These are phyloP conservation scores for Chytriomyces sp. DNA, from an alignment of 192 early-diverging fungal species.

Conservation along the genomic window DNA sequence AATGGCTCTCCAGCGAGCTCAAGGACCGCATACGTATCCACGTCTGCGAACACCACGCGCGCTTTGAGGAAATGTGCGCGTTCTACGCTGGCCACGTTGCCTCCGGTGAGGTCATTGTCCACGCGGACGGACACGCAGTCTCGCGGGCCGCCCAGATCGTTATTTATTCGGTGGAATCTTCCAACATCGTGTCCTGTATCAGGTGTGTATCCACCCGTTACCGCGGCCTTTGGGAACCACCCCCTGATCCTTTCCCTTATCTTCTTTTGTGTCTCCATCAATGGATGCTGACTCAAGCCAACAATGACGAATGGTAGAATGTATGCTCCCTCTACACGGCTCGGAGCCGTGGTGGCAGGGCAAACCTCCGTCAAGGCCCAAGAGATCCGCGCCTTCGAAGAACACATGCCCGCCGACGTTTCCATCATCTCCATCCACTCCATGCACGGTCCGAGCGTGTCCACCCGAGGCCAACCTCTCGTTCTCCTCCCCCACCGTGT, in stretches of 20 bases:
- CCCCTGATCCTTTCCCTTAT: too few species aligned
- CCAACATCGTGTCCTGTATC: conserved; percentile 64
- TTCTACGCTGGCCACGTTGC: conserved; percentile 46
- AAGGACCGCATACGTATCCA: conserved; percentile 68
- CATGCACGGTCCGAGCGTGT: conserved; percentile 91
- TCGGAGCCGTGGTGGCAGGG: conserved; percentile 86
- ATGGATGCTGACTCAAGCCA: too few species aligned
- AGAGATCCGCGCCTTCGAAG: conserved; percentile 88
- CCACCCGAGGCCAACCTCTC: conserved; percentile 43
- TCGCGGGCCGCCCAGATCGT: conserved; percentile 85
- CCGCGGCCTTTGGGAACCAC: conserved; percentile 57
- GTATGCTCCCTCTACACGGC: conserved; percentile 69
- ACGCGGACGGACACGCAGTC: conserved; percentile 81
- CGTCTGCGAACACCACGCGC: conserved; percentile 83
- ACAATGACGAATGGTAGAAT: not conserved
- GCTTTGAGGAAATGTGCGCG: conserved; percentile 66
- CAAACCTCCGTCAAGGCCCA: conserved; percentile 94
- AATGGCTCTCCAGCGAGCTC: conserved; percentile 20
- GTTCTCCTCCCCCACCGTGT: conserved; percentile 6
- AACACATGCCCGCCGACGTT: conserved; percentile 84
- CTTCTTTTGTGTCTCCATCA: too few species aligned
- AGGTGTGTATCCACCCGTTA: conserved; percentile 79
- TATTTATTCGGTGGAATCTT: conserved; percentile 94
- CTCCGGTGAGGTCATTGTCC: conserved; percentile 54
- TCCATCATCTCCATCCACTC: conserved; percentile 94